Evolutionary conservation across 2,329 filamentous ascomycete genomes (phyloP).

Genomic region (Verticillium klebahnii): DNA sequence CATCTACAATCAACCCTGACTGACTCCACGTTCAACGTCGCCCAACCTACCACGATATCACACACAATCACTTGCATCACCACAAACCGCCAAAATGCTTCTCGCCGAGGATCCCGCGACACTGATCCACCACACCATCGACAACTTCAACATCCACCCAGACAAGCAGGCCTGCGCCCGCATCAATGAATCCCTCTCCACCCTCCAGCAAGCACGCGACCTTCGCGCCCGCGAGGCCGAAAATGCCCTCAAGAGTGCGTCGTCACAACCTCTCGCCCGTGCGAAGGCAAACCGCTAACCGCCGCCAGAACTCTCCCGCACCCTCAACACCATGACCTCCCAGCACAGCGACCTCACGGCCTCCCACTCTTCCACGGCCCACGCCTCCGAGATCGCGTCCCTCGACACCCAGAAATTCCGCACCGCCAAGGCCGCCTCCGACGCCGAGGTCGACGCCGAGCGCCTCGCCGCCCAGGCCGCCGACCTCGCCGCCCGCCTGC

Average conservation of each 20-base stretch:
- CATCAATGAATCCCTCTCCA: slow-evolving; percentile 76
- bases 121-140: slow-evolving; percentile 84
- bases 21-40: not conserved
- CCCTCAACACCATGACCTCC: slow-evolving; percentile 67
- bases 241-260: slow-evolving; percentile 55
- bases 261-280: slow-evolving; percentile 14
- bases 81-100: slow-evolving; percentile 61
- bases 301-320: slow-evolving; percentile 59
- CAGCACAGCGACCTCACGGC: slow-evolving; percentile 74
- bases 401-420: slow-evolving; percentile 94
- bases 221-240: slow-evolving; percentile 70
- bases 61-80: not conserved
- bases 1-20: not conserved
- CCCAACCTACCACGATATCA: not conserved
- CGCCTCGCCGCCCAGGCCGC: slow-evolving; percentile 75
- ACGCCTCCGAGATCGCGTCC: slow-evolving; percentile 78
- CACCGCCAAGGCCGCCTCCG: slow-evolving; percentile 83
- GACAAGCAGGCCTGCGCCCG: slow-evolving; percentile 82
- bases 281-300: not conserved
- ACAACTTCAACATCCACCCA: slow-evolving; percentile 90
- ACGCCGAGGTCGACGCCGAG: slow-evolving; percentile 93
- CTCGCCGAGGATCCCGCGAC: slow-evolving; percentile 90
- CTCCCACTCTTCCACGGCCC: slow-evolving; percentile 70
- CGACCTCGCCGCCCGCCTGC: slow-evolving; percentile 68
- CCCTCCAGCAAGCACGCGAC: slow-evolving; percentile 79